These are phyloP conservation scores for Fomitopsis serialis DNA, from an alignment of 768 basidiomycete genomes.

Conservation along the genomic window DNA sequence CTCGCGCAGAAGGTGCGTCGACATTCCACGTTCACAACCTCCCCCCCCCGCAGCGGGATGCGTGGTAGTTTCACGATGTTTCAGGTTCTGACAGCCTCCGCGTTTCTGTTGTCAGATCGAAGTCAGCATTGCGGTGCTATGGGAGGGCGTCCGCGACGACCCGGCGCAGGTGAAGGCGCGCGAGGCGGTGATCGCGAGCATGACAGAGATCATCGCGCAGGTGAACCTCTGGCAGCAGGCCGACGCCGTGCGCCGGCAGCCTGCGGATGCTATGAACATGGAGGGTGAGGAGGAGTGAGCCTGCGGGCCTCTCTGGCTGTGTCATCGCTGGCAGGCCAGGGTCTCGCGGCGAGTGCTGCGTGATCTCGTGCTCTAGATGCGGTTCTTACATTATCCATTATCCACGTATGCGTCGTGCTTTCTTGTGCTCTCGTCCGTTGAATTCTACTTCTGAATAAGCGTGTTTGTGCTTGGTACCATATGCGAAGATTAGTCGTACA, in stretches of 20 bases:
- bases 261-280: neutral
- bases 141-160: slow-evolving; percentile 49
- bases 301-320: neutral
- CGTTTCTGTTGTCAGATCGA: slow-evolving; percentile 30
- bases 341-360: no score
- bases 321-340: no score
- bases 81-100: neutral
- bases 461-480: no score
- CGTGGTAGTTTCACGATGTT: neutral
- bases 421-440: no score
- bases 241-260: neutral
- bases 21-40: neutral
- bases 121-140: slow-evolving; percentile 53
- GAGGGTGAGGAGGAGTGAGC: neutral
- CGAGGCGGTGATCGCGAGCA: slow-evolving; percentile 31
- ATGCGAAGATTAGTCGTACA: no score
- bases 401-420: no score
- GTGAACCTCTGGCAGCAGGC: slow-evolving; percentile 40
- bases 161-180: slow-evolving; percentile 39
- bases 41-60: neutral
- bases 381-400: no score
- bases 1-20: slow-evolving; percentile 51
- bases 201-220: slow-evolving; percentile 37
- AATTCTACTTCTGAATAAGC: no score
- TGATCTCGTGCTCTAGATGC: no score